Conservation (phyloP, 2,329 filamentous ascomycete species). For the Sporothrix schenckii region DNA sequence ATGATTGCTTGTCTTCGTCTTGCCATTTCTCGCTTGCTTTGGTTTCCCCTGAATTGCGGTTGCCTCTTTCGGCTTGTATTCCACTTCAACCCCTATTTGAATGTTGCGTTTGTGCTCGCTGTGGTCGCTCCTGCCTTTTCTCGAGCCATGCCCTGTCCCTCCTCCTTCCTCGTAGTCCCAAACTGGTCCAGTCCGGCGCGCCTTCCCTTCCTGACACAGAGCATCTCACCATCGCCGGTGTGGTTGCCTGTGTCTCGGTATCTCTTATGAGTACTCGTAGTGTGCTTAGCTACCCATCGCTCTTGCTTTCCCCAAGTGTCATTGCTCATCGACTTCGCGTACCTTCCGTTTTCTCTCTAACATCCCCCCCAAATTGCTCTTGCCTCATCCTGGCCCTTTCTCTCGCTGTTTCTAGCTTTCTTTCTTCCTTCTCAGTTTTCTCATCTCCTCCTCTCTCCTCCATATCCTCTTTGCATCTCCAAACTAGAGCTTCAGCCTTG, state of each 20-base stretch:
- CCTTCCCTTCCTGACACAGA: conserved; percentile 7
- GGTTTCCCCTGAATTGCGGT: not conserved
- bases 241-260: not conserved
- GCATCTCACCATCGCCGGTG: conserved; percentile 9
- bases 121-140: conserved; percentile 15
- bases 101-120: conserved; percentile 1
- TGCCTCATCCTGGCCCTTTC: not conserved
- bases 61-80: conserved; percentile 19
- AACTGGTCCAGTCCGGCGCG: not conserved
- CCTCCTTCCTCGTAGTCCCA: not conserved
- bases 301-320: not conserved
- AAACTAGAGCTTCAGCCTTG: conserved; percentile 16
- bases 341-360: conserved; percentile 11
- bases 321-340: not conserved
- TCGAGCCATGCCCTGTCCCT: not conserved
- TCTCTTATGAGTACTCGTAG: not conserved
- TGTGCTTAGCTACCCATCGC: not conserved
- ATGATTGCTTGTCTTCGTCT: not conserved
- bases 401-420: not conserved
- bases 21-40: not conserved
- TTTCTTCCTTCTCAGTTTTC: not conserved
- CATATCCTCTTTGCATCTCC: not conserved
- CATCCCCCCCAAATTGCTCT: not conserved
- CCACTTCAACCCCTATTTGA: conserved; percentile 16
- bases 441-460: not conserved